Percentiles rank a stretch among this genome's conserved stretches.
These are phyloP conservation scores for Rubia balearica DNA, from an alignment of 305 asterid genomes.

Conservation along the genomic window DNA sequence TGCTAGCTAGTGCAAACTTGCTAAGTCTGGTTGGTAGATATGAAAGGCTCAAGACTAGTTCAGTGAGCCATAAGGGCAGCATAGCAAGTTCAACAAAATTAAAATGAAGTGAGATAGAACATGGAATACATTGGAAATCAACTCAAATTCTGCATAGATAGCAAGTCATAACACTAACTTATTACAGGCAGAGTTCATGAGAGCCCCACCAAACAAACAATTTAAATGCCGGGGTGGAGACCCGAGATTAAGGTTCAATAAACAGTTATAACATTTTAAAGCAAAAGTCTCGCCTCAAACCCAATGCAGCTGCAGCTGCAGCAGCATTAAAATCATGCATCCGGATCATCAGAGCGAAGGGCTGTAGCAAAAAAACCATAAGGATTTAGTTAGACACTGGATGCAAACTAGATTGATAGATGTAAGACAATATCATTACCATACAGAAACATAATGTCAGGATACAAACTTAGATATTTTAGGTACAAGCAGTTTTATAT, in stretches of 20 bases:
- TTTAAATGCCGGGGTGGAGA: slow-evolving; percentile 9
- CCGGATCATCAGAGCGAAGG: slow-evolving; percentile 49
- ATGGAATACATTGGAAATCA: too few relatives aligned
- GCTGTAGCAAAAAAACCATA: slow-evolving; percentile 35
- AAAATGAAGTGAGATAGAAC: background rate
- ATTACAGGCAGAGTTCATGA: too few relatives aligned
- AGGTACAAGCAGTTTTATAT: background rate
- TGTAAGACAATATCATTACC: background rate
- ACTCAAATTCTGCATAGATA: too few relatives aligned
- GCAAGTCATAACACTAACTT: too few relatives aligned
- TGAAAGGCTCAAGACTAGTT: too few relatives aligned
- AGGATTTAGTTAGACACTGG: background rate
- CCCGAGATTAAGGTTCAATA: too few relatives aligned
- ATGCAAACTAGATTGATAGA: background rate
- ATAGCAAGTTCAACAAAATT: background rate
- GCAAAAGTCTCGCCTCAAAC: too few relatives aligned
- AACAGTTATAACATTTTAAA: background rate
- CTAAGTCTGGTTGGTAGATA: too few relatives aligned
- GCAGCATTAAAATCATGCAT: background rate
- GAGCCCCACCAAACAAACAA: slow-evolving; percentile 3
- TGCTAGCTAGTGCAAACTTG: too few relatives aligned
- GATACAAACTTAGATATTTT: background rate
- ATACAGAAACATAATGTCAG: background rate
- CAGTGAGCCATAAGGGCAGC: background rate
- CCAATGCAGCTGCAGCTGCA: slow-evolving; percentile 8